Evolutionary conservation across 768 basidiomycete genomes (phyloP).

Genomic region (Mycena galericulata): DNA sequence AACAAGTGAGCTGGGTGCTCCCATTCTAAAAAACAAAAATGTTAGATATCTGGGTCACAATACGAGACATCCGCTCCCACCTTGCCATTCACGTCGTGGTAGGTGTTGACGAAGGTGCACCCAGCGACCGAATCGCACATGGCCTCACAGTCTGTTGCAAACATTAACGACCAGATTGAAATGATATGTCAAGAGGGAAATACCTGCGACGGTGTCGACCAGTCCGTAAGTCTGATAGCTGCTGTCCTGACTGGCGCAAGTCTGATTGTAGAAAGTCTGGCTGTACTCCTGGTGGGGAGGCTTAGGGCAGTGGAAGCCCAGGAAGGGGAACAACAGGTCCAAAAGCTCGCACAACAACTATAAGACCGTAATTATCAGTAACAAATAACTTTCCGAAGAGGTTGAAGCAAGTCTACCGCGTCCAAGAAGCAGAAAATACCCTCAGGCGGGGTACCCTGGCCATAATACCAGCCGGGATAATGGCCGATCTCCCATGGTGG

Average conservation of each 20-base stretch:
- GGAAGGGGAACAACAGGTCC: slow-evolving; percentile 40
- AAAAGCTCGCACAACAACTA: slow-evolving; percentile 41
- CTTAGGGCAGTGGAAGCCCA: slow-evolving; percentile 42
- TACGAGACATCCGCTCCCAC: slow-evolving; percentile 31
- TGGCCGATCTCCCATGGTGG: slow-evolving; percentile 47
- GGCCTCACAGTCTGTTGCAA: slow-evolving; percentile 44
- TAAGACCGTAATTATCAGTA: not conserved
- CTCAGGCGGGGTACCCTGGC: slow-evolving; percentile 27
- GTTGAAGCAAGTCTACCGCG: not conserved
- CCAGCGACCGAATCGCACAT: slow-evolving; percentile 48
- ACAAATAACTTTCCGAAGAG: not conserved
- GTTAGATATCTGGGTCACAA: not conserved
- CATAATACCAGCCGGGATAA: slow-evolving; percentile 55
- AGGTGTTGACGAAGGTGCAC: slow-evolving; percentile 49
- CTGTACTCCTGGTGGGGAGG: slow-evolving; percentile 39
- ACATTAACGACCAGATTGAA: not conserved
- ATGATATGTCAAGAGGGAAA: not conserved
- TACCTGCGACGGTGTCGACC: slow-evolving; percentile 48
- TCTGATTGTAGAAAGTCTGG: slow-evolving; percentile 44
- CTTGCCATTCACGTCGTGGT: slow-evolving; percentile 53
- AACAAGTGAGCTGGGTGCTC: slow-evolving; percentile 50
- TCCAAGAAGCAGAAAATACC: slow-evolving; percentile 12
- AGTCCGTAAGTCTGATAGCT: slow-evolving; percentile 52
- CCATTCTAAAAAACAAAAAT: slow-evolving; percentile 39
- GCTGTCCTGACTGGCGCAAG: slow-evolving; percentile 46